A percentile compares a stretch with the other conserved stretches of the same genome.
Evolutionary conservation across 768 basidiomycete species (phyloP).

Genomic region (Coprinopsis cinerea): DNA sequence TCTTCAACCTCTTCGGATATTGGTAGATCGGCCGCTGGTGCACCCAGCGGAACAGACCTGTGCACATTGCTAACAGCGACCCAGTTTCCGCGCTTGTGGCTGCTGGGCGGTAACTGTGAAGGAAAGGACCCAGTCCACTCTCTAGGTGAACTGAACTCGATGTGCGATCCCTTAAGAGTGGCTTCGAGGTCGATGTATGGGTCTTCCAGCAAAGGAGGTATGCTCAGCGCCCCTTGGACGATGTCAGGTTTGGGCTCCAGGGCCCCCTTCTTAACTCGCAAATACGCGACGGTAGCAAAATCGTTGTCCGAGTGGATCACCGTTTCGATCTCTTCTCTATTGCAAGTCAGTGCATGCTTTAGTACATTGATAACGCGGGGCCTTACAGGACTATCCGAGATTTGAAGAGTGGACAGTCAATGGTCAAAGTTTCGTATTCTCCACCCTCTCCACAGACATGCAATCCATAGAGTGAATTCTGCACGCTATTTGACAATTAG

Average conservation of each 20-base stretch:
- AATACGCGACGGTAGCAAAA: slow-evolving; percentile 87
- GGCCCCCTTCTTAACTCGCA: slow-evolving; percentile 67
- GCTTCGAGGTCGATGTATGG: slow-evolving; percentile 25
- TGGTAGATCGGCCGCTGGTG: slow-evolving; percentile 28
- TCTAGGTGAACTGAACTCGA: neutral
- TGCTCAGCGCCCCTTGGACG: slow-evolving; percentile 16
- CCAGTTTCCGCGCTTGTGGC: slow-evolving; percentile 52
- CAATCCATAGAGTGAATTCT: slow-evolving; percentile 81
- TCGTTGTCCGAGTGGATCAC: slow-evolving; percentile 77
- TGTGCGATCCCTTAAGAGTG: neutral
- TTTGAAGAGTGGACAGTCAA: slow-evolving; percentile 88
- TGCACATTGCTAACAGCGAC: slow-evolving; percentile 59
- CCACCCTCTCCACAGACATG: slow-evolving; percentile 98
- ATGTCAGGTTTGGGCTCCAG: slow-evolving; percentile 47
- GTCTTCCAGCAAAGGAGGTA: slow-evolving; percentile 54
- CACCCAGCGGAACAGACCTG: slow-evolving; percentile 10
- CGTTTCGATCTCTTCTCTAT: slow-evolving; percentile 57
- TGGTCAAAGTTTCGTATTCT: slow-evolving; percentile 92
- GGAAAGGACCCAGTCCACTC: too few species aligned
- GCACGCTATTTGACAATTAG: neutral
- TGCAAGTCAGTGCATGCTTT: neutral
- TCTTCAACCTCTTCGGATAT: slow-evolving; percentile 66
- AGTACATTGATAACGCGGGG: neutral
- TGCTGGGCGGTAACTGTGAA: neutral
- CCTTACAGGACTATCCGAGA: slow-evolving; percentile 63